A percentile compares a stretch with the other conserved stretches of the same genome.
phyloP scores from a whole-genome alignment of 2,329 filamentous ascomycete genomes.

The Scedosporium dehoogii region DNA sequence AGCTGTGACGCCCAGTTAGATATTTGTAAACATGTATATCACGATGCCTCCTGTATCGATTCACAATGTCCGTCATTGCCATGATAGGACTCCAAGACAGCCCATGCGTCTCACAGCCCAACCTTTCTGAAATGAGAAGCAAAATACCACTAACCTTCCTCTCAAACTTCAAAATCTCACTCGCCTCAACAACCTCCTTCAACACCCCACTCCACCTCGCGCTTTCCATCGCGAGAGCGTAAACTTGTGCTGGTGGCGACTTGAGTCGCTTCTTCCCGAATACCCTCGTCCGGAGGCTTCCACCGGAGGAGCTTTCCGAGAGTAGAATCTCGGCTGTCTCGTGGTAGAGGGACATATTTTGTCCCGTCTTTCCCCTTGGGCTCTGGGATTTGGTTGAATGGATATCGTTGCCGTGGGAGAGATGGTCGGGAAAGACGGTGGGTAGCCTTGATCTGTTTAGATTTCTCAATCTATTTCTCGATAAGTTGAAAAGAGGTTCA shows the following conservation, averaged over 20 bases:
- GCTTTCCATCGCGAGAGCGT: slow-evolving; percentile 76
- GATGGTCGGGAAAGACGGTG: too few species aligned
- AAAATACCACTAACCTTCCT: slow-evolving; percentile 54
- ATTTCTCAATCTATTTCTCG: too few species aligned
- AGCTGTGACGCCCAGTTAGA: slow-evolving; percentile 44
- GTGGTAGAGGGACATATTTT: slow-evolving; percentile 82
- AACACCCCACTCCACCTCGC: slow-evolving; percentile 84
- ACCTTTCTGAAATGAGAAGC: too few species aligned
- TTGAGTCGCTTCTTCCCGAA: slow-evolving; percentile 67
- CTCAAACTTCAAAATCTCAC: slow-evolving; percentile 68
- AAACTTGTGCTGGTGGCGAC: slow-evolving; percentile 70
- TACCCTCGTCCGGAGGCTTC: slow-evolving; percentile 78
- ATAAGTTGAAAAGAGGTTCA: too few species aligned
- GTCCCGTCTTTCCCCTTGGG: not conserved
- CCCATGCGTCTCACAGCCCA: too few species aligned
- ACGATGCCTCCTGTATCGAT: not conserved
- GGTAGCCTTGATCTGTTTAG: too few species aligned
- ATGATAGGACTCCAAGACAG: not conserved
- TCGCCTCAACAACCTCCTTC: slow-evolving; percentile 79
- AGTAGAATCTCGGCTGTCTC: slow-evolving; percentile 76
- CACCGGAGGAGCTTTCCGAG: slow-evolving; percentile 54
- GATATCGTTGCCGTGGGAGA: too few species aligned
- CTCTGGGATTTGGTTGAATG: too few species aligned
- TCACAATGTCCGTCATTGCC: not conserved
- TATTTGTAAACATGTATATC: slow-evolving; percentile 13